phyloP scores from a whole-genome alignment of 768 basidiomycete genomes.

The Paxillus rubicundulus region DNA sequence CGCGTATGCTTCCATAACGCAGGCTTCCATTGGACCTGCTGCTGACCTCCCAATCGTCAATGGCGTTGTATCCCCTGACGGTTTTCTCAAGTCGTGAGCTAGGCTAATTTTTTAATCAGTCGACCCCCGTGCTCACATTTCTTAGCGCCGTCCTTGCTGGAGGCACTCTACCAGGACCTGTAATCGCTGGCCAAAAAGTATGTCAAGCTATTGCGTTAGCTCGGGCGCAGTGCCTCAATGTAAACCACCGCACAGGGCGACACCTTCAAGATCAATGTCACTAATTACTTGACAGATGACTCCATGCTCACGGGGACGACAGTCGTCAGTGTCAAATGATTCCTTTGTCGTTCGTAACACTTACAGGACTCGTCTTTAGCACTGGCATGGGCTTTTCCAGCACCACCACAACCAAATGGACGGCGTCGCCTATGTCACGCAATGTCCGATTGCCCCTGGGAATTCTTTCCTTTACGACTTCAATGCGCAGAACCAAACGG shows the following conservation, averaged over 20 bases:
- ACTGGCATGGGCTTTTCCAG: slow-evolving; percentile 27
- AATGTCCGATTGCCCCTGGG: slow-evolving; percentile 37
- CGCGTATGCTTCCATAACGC: neutral
- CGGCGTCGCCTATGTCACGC: slow-evolving; percentile 37
- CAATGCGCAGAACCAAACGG: slow-evolving; percentile 27
- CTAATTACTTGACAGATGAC: slow-evolving; percentile 17
- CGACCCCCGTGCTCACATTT: slow-evolving; percentile 1
- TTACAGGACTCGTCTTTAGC: slow-evolving; percentile 12
- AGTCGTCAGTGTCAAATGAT: slow-evolving; percentile 10
- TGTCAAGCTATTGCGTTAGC: neutral
- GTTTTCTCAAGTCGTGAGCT: slow-evolving; percentile 30
- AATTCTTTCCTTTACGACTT: slow-evolving; percentile 39
- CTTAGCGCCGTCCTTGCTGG: slow-evolving; percentile 36
- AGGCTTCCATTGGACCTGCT: slow-evolving; percentile 15
- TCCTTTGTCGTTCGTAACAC: neutral
- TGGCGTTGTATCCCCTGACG: slow-evolving; percentile 25
- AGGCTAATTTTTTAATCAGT: neutral
- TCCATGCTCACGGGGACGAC: slow-evolving; percentile 19
- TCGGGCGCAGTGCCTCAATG: neutral
- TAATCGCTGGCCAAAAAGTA: slow-evolving; percentile 39
- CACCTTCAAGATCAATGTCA: slow-evolving; percentile 16
- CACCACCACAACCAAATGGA: slow-evolving; percentile 21
- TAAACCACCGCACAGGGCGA: slow-evolving; percentile 3
- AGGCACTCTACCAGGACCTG: slow-evolving; percentile 37
- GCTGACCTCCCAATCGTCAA: slow-evolving; percentile 26